Evolutionary conservation across 768 basidiomycete genomes (phyloP).

Genomic region (Sarcomyxa edulis): DNA sequence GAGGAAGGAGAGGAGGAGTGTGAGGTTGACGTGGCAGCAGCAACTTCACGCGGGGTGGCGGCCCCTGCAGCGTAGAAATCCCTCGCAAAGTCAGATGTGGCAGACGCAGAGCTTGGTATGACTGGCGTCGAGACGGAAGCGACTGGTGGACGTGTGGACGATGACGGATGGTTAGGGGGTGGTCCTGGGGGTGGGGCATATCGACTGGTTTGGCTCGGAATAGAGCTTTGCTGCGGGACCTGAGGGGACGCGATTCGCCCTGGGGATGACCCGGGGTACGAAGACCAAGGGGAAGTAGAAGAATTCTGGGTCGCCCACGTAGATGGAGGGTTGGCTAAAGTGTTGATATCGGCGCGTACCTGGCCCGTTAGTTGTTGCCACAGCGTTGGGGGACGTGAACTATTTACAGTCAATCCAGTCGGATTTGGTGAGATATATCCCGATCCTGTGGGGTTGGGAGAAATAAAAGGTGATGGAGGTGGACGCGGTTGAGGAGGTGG

Average conservation of each 20-base stretch:
- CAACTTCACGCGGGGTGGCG: constrained; percentile 1
- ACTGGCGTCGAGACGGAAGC: background rate
- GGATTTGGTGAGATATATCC: no score
- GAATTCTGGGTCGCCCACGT: no score
- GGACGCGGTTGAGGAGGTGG: constrained; percentile 20
- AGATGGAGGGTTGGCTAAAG: no score
- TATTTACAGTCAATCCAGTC: no score
- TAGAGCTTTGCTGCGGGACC: constrained; percentile 1
- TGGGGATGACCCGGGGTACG: no score
- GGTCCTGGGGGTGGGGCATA: background rate
- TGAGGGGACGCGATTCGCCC: background rate
- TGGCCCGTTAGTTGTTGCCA: no score
- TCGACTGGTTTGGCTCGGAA: no score
- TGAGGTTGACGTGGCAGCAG: constrained; percentile 2
- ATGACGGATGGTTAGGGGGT: constrained; percentile 4
- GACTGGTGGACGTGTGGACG: constrained; percentile 5
- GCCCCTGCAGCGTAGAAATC: constrained; percentile 55
- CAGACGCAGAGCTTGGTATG: no score
- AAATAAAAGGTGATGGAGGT: constrained; percentile 9
- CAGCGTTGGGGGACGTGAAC: no score
- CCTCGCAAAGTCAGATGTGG: constrained; percentile 51
- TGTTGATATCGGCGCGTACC: no score
- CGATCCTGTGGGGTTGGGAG: constrained; percentile 10
- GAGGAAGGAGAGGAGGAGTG: background rate
- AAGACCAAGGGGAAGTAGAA: no score